phyloP scores from a whole-genome alignment of 345 rosid genomes.

The Ceriops decandra region DNA sequence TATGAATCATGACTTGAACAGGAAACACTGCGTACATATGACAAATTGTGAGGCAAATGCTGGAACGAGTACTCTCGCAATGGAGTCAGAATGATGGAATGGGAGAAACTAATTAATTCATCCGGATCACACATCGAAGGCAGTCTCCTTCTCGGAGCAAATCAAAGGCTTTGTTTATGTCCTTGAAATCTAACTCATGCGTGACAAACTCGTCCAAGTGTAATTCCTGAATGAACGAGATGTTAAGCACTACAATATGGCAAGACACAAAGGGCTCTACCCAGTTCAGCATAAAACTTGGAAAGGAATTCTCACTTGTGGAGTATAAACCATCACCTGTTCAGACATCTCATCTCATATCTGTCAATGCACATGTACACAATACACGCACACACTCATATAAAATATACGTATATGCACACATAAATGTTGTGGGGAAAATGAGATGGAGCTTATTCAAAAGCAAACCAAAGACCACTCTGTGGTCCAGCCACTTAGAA shows the following conservation, averaged over 20 bases:
- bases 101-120: constrained; percentile 31
- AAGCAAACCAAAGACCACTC: neutral
- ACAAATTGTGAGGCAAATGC: neutral
- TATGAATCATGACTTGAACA: neutral
- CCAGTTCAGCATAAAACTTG: no score
- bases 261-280: neutral
- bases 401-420: no score
- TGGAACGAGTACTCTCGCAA: neutral
- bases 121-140: constrained; percentile 77
- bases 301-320: no score
- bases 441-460: no score
- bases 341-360: no score
- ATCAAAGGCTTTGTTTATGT: constrained; percentile 68
- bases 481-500: neutral
- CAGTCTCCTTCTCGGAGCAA: constrained; percentile 53
- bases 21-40: neutral
- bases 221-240: constrained; percentile 43
- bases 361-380: no score
- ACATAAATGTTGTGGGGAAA: no score
- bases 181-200: constrained; percentile 67
- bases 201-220: constrained; percentile 71
- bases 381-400: no score
- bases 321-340: no score
- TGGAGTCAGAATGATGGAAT: neutral
- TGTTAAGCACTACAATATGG: neutral